Conservation (phyloP, 2,329 filamentous ascomycete genomes). For the Aspergillus sp. region DNA sequence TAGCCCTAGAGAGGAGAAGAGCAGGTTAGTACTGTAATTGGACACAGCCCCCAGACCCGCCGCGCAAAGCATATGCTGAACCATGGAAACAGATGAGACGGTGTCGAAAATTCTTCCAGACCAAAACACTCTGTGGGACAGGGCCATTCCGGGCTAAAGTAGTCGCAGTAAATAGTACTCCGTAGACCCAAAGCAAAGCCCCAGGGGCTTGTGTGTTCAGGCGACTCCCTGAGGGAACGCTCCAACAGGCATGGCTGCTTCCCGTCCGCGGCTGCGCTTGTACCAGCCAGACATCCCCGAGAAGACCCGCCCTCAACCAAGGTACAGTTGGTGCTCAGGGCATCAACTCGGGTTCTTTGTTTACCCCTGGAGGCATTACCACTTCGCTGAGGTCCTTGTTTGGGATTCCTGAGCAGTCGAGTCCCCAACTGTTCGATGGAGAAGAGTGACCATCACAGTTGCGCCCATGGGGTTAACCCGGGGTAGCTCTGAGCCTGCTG, state of each 20-base stretch:
- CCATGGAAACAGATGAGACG: constrained; percentile 40
- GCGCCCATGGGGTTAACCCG: no score
- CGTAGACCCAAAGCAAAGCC: background rate
- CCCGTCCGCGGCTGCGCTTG: constrained; percentile 23
- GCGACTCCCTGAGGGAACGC: background rate
- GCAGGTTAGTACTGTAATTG: constrained; percentile 21
- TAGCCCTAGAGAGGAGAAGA: constrained; percentile 61
- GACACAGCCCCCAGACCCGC: constrained; percentile 13
- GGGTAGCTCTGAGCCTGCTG: no score
- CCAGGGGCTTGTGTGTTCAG: constrained; percentile 9
- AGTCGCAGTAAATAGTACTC: constrained; percentile 7
- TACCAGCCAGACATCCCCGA: constrained; percentile 14
- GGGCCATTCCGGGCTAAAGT: constrained; percentile 14
- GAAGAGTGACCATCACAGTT: no score
- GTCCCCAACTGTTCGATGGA: no score
- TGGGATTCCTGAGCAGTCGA: no score
- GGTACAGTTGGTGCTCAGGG: background rate
- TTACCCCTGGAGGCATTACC: background rate
- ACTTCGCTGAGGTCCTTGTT: background rate
- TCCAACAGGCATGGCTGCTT: background rate
- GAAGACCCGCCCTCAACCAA: constrained; percentile 7
- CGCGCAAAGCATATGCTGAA: constrained; percentile 27
- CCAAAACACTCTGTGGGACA: constrained; percentile 17
- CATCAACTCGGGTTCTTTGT: background rate
- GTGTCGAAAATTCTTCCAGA: constrained; percentile 26